These are phyloP conservation scores for Rhododendron kiyosumense DNA, from an alignment of 148 eudicot species.

Conservation along the genomic window DNA sequence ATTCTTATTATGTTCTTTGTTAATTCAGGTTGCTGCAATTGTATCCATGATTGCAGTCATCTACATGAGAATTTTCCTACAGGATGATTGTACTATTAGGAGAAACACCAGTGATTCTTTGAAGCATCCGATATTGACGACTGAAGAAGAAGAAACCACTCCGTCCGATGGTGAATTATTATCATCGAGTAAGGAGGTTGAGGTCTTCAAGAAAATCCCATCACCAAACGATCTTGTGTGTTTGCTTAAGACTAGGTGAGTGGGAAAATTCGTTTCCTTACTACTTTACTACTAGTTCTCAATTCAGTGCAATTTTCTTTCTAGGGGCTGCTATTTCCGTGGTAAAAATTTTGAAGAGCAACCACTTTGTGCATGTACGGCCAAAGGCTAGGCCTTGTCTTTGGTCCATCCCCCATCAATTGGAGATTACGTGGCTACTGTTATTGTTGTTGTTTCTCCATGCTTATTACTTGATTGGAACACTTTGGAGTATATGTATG, in stretches of 20 bases:
- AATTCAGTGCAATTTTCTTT: not conserved
- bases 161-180: conserved; percentile 5
- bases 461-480: not conserved
- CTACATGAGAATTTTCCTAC: conserved; percentile 69
- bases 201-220: conserved; percentile 36
- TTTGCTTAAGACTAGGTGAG: conserved; percentile 56
- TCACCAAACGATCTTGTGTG: conserved; percentile 30
- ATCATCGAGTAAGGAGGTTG: conserved; percentile 14
- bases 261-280: not conserved
- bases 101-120: conserved; percentile 2
- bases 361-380: not conserved
- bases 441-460: not conserved
- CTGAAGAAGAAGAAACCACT: not conserved
- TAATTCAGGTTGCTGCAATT: conserved; percentile 48
- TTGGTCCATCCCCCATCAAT: not conserved
- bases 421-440: not conserved
- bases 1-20: not conserved
- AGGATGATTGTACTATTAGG: conserved; percentile 25
- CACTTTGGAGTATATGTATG: not conserved
- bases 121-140: conserved; percentile 28
- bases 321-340: not conserved
- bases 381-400: not conserved
- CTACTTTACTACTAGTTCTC: not conserved
- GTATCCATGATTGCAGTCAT: conserved; percentile 51
- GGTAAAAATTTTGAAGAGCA: not conserved